Conservation (phyloP, 495 filamentous ascomycete genomes). For the Penicillium subrubescens region DNA sequence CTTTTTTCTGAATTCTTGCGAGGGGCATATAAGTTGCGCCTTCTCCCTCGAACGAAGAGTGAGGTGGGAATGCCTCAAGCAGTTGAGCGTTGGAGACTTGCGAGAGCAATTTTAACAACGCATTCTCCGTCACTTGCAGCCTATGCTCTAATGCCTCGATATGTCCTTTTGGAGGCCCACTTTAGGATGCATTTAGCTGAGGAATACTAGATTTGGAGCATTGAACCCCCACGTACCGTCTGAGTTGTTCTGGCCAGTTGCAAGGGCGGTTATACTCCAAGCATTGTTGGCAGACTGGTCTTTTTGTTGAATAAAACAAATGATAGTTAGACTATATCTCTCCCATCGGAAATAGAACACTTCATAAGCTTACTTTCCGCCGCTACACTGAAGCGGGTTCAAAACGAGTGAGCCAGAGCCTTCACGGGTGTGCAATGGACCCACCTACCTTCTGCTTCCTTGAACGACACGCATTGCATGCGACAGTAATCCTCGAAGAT, state of each 20-base stretch:
- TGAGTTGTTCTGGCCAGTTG: conserved; percentile 44
- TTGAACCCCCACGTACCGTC: conserved; percentile 29
- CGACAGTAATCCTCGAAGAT: conserved; percentile 36
- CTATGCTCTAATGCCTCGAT: conserved; percentile 43
- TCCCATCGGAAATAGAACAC: neutral
- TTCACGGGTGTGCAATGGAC: neutral
- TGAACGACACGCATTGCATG: conserved; percentile 42
- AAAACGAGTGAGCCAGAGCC: neutral
- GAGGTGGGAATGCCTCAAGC: conserved; percentile 14
- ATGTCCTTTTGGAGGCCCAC: conserved; percentile 45
- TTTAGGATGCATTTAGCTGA: conserved; percentile 10
- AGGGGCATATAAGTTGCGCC: conserved; percentile 23
- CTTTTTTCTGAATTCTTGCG: conserved; percentile 32
- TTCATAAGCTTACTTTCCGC: conserved; percentile 32
- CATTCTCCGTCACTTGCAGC: conserved; percentile 40
- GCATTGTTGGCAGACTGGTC: conserved; percentile 42
- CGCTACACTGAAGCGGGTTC: conserved; percentile 35
- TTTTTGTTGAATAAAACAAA: conserved; percentile 8
- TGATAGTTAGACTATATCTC: neutral
- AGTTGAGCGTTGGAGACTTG: conserved; percentile 37
- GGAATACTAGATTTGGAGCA: neutral
- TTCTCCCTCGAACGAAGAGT: neutral
- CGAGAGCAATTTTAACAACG: conserved; percentile 34
- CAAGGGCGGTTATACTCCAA: conserved; percentile 38
- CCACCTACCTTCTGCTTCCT: conserved; percentile 42